Conservation (phyloP, 768 basidiomycete species). For the Gymnopilus dilepis region DNA sequence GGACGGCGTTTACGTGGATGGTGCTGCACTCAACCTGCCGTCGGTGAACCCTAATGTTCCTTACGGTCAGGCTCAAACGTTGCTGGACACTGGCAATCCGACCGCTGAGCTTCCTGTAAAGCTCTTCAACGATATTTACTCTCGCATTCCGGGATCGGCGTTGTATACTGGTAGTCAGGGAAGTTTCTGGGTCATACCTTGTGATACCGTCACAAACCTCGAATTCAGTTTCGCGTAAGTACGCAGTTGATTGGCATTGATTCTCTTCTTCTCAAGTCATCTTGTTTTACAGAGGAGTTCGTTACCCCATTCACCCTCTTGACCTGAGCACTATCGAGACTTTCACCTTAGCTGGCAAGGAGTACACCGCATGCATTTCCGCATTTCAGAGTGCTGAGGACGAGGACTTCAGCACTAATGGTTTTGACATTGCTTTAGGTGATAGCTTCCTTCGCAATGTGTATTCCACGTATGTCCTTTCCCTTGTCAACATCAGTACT, state of each 20-base stretch:
- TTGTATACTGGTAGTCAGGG: constrained; percentile 30
- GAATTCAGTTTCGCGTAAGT: constrained; percentile 45
- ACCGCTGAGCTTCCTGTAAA: constrained; percentile 38
- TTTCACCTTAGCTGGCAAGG: constrained; percentile 31
- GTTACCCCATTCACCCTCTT: constrained; percentile 42
- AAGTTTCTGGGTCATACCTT: constrained; percentile 44
- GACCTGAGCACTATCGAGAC: too few relatives aligned
- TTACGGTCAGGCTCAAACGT: constrained; percentile 31
- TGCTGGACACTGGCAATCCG: constrained; percentile 52
- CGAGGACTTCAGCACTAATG: too few relatives aligned
- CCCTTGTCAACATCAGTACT: neutral
- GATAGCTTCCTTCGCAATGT: constrained; percentile 53
- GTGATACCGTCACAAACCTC: constrained; percentile 37
- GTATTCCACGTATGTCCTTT: constrained; percentile 44
- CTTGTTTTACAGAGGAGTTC: constrained; percentile 28
- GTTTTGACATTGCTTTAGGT: too few relatives aligned
- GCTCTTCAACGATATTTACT: constrained; percentile 44
- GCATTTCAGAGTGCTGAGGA: constrained; percentile 37
- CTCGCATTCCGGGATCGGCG: constrained; percentile 40
- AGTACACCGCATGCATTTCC: constrained; percentile 46
- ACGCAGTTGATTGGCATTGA: neutral
- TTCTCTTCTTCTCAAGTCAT: neutral
- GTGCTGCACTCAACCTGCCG: constrained; percentile 26
- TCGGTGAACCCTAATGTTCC: constrained; percentile 37
- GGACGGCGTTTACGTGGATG: constrained; percentile 42